phyloP scores from a whole-genome alignment of 805 yeast genomes.

The Metschnikowia noctiluminum region DNA sequence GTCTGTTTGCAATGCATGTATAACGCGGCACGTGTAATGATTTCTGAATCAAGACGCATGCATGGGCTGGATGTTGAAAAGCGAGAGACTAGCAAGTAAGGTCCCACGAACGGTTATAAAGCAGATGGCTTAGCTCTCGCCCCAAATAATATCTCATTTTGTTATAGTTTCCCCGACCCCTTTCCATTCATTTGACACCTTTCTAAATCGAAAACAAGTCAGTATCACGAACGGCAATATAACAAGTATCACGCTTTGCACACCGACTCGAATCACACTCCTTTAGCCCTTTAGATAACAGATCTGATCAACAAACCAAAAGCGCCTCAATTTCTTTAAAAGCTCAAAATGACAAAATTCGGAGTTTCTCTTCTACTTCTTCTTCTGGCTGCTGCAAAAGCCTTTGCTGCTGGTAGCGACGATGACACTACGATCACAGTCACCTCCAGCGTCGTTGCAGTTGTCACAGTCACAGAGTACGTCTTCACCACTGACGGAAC shows the following conservation, averaged over 20 bases:
- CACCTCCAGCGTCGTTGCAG: constrained; percentile 18
- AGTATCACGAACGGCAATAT: no score
- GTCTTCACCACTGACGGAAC: constrained; percentile 30
- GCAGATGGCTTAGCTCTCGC: not conserved
- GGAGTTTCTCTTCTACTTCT: constrained; percentile 4
- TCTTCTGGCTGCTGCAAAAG: constrained; percentile 5
- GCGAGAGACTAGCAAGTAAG: not conserved
- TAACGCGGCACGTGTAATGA: not conserved
- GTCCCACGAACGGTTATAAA: not conserved
- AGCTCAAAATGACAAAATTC: constrained; percentile 1
- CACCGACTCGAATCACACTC: no score
- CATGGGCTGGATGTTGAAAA: not conserved
- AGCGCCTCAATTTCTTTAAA: no score
- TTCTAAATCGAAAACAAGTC: no score
- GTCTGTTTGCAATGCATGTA: not conserved
- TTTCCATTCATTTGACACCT: no score
- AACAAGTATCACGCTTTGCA: no score
- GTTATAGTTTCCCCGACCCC: not conserved
- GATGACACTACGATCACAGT: constrained; percentile 10
- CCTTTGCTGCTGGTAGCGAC: constrained; percentile 7
- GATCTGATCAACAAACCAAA: no score
- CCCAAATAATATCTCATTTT: not conserved
- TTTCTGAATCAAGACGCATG: not conserved
- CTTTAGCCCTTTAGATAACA: no score
- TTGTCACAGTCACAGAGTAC: constrained; percentile 31